phyloP scores from a whole-genome alignment of 1,139 yeast species.

The Candida glucosophila region DNA sequence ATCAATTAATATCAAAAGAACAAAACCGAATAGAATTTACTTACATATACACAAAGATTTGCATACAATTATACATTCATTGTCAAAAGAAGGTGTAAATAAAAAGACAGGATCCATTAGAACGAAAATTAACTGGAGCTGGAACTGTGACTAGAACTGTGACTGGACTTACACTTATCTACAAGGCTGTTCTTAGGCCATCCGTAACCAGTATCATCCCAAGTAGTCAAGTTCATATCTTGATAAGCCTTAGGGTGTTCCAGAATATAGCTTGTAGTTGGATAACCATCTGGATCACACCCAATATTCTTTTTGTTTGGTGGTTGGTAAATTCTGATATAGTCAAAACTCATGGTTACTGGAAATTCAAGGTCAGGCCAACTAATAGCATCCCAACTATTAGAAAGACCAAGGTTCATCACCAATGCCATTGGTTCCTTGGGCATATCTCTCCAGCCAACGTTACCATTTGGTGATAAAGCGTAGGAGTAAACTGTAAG shows the following conservation, averaged over 20 bases:
- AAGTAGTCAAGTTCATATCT: constrained; percentile 55
- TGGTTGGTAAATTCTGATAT: constrained; percentile 76
- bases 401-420: constrained; percentile 71
- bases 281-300: constrained; percentile 70
- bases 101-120: too few species aligned
- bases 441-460: constrained; percentile 65
- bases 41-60: too few species aligned
- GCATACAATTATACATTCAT: too few species aligned
- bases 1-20: too few species aligned
- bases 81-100: too few species aligned
- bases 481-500: constrained; percentile 54
- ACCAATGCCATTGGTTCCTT: constrained; percentile 84
- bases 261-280: constrained; percentile 67
- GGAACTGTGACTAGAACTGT: too few species aligned
- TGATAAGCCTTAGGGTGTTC: constrained; percentile 54
- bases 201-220: constrained; percentile 59
- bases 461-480: constrained; percentile 74
- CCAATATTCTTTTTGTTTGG: constrained; percentile 39
- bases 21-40: too few species aligned
- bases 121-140: too few species aligned
- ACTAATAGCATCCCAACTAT: constrained; percentile 76
- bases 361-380: constrained; percentile 71
- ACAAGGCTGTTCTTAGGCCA: constrained; percentile 41
- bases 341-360: constrained; percentile 57
- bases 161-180: constrained; percentile 10